phyloP scores from a whole-genome alignment of 257 asterid species.

The Solanum stenotomum region DNA sequence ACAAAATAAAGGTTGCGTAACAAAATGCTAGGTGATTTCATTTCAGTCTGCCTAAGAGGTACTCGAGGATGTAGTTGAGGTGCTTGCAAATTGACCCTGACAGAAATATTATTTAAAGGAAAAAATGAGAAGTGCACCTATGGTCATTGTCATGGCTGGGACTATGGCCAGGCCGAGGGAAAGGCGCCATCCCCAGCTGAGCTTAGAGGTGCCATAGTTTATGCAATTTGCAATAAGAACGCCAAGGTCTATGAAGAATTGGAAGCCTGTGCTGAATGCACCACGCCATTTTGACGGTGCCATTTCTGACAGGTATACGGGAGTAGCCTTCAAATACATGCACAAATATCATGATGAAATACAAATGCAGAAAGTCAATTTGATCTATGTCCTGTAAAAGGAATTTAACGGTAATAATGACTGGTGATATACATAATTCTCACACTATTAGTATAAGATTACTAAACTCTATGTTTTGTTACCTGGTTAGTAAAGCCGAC shows the following conservation, averaged over 20 bases:
- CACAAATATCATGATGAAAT: not conserved
- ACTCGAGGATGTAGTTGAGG: not conserved
- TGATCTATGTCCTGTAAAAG: too few species aligned
- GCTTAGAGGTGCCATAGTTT: constrained; percentile 1
- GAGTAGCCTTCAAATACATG: constrained; percentile 5
- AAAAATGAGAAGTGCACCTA: constrained; percentile 49
- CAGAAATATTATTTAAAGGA: not conserved
- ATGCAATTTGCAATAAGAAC: not conserved
- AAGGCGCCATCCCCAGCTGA: constrained; percentile 75
- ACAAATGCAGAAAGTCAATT: too few species aligned
- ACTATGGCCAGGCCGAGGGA: constrained; percentile 68
- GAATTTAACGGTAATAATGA: too few species aligned
- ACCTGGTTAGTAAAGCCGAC: constrained; percentile 23
- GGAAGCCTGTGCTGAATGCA: constrained; percentile 15
- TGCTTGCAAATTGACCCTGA: not conserved
- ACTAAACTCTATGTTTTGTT: not conserved
- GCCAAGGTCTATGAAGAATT: constrained; percentile 4
- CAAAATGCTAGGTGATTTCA: not conserved
- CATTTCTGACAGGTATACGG: constrained; percentile 8
- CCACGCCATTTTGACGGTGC: constrained; percentile 15
- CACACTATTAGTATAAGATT: not conserved
- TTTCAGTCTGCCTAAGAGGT: not conserved
- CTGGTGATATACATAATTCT: not conserved
- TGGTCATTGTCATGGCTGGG: constrained; percentile 57
- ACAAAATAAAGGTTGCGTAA: not conserved